Evolutionary conservation across 2,329 filamentous ascomycete genomes (phyloP).

Genomic region (Teratosphaeriaceae sp.): DNA sequence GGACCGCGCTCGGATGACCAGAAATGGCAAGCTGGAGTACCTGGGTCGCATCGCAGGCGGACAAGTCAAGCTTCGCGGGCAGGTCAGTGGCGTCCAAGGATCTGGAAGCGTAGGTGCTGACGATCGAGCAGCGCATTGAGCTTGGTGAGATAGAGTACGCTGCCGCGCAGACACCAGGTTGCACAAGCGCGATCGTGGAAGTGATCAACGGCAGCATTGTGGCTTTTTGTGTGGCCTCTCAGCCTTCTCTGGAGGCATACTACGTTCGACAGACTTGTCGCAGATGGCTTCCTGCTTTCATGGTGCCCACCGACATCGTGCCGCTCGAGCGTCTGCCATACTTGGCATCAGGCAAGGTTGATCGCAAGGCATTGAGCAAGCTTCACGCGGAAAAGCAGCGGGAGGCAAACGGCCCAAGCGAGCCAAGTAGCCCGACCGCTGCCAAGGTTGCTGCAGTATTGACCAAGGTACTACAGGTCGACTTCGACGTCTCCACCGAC

Average conservation of each 20-base stretch:
- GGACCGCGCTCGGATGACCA: slow-evolving; percentile 66
- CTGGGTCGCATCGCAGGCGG: slow-evolving; percentile 71
- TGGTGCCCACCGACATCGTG: slow-evolving; percentile 72
- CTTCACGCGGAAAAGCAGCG: slow-evolving; percentile 42
- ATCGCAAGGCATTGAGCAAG: slow-evolving; percentile 57
- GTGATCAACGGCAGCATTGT: slow-evolving; percentile 65
- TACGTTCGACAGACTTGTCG: slow-evolving; percentile 55
- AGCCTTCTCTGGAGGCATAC: slow-evolving; percentile 29
- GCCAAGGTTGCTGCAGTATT: neutral
- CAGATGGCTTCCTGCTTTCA: slow-evolving; percentile 72
- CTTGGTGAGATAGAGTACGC: slow-evolving; percentile 60
- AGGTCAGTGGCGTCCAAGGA: too few species aligned
- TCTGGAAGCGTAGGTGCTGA: too few species aligned
- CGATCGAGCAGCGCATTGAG: slow-evolving; percentile 53
- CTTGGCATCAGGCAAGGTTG: slow-evolving; percentile 76
- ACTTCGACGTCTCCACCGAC: slow-evolving; percentile 27
- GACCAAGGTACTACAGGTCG: neutral
- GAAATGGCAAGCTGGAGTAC: slow-evolving; percentile 70
- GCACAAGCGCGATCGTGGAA: slow-evolving; percentile 59
- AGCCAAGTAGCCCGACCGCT: too few species aligned
- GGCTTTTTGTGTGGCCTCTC: slow-evolving; percentile 58
- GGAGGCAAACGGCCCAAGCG: too few species aligned
- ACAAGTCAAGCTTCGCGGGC: slow-evolving; percentile 81
- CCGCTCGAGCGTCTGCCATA: slow-evolving; percentile 61
- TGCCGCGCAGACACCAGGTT: slow-evolving; percentile 52